Evolutionary conservation across 148 eudicot genomes (phyloP), one percentile per base, ranked within the genome.

Genomic region (Linanthus parryae): DNA sequence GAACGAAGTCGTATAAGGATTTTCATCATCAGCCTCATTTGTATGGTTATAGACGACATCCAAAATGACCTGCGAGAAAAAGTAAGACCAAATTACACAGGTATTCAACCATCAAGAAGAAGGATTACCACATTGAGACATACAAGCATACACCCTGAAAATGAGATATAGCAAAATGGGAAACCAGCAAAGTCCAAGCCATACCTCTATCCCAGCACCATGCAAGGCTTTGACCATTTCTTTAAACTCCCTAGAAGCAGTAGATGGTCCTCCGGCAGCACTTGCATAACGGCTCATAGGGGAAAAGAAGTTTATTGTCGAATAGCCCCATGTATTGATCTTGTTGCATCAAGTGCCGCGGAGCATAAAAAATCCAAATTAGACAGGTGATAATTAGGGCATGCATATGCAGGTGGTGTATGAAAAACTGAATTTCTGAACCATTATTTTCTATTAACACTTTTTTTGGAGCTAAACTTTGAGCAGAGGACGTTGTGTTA

Each of bases 201-300:
- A 42, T 62, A 88, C 99, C 95, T 94, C 96, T 56, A 94, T 94
- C 72, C 96, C 99, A 63, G 96, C 91, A 59, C 57, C 61, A 62
- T 94, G 99, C 77, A 94, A 71, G 24, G 96, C 96, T 77, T 78
- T 88, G 40, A 94, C 95, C 99, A 94, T 88, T 74, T 82, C 75
- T 66, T 94, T 94, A 48, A 94, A 72, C 75, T 94, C 96, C 58
- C 57, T 49, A 5, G 99, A 73, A 64, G 96, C 99, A 66, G 68
- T 72, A 56, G 73, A 29, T 56, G 99, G 88, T 57, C 99, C 99
- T 55, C 96, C 95, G 58, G 88, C 95, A 78, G 73, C 70, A 48
- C 95, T 84, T 62, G 96, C 99, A 74, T 94, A 94, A 40, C 99
- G 99, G 66, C 92, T 84, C 96, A 94, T 94, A n/a, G 99, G 99